A percentile compares a stretch with the other conserved stretches of the same genome.
These are phyloP conservation scores for Globisporangium cederbergense DNA, from an alignment of 352 stramenopile genomes.

Conservation along the genomic window DNA sequence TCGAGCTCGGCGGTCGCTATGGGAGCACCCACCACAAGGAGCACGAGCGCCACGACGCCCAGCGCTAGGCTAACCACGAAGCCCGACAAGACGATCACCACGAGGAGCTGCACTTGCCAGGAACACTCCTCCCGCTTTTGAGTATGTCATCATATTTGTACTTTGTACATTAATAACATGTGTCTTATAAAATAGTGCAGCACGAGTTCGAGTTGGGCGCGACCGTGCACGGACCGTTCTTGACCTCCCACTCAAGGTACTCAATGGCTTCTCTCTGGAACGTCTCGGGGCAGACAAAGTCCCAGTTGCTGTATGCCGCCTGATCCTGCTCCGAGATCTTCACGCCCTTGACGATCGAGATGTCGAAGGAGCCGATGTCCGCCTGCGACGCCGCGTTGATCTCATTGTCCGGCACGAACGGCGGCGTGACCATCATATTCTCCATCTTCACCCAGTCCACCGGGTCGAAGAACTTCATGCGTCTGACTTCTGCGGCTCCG, in stretches of 20 bases:
- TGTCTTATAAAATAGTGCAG: conserved; percentile 50
- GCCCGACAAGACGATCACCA: too few relatives aligned
- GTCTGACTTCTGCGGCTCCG: conserved; percentile 71
- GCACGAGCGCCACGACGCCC: too few relatives aligned
- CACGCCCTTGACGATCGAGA: conserved; percentile 62
- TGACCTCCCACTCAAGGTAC: conserved; percentile 81
- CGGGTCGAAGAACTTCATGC: conserved; percentile 73
- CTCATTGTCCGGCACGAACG: conserved; percentile 79
- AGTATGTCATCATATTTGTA: too few relatives aligned
- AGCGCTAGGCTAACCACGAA: too few relatives aligned
- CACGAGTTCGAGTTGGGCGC: conserved; percentile 58
- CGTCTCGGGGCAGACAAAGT: conserved; percentile 69
- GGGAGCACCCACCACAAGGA: too few relatives aligned
- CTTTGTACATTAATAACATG: neutral
- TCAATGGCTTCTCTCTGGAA: conserved; percentile 83
- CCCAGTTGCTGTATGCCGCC: conserved; percentile 62
- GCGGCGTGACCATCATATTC: conserved; percentile 54
- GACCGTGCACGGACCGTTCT: conserved; percentile 69
- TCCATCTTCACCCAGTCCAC: conserved; percentile 79
- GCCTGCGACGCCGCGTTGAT: conserved; percentile 83
- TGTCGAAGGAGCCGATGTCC: conserved; percentile 80
- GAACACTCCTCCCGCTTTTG: too few relatives aligned
- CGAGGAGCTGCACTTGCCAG: too few relatives aligned
- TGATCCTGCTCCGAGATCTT: conserved; percentile 74
- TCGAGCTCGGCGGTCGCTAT: too few relatives aligned